phyloP scores from a whole-genome alignment of 2,329 filamentous ascomycete genomes.

The Lasiodiplodia citricola region DNA sequence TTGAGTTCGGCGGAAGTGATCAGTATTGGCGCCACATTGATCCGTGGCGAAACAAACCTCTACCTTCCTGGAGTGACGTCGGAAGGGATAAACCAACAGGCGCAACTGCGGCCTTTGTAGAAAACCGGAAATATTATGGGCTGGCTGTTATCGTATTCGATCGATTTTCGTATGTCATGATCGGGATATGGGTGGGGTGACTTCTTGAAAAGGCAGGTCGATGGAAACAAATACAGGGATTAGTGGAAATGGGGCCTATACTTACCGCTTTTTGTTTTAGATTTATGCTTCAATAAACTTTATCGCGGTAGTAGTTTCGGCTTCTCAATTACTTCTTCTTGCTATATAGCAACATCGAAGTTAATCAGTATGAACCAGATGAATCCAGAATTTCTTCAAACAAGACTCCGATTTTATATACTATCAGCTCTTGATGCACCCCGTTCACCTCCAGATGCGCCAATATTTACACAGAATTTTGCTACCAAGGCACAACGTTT shows the following conservation, averaged over 20 bases:
- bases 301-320: too few species aligned
- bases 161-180: neutral
- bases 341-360: too few species aligned
- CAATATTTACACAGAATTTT: too few species aligned
- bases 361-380: too few species aligned
- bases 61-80: neutral
- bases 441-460: too few species aligned
- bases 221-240: neutral
- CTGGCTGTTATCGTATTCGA: neutral
- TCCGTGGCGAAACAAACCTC: neutral
- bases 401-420: too few species aligned
- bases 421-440: too few species aligned
- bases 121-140: neutral
- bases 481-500: constrained; percentile 32
- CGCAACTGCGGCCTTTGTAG: neutral
- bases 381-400: too few species aligned
- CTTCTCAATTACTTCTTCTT: too few species aligned
- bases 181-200: neutral
- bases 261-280: constrained; percentile 6
- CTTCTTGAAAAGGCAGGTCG: constrained; percentile 1
- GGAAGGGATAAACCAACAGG: neutral
- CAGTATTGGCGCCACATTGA: neutral
- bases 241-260: neutral
- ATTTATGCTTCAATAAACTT: too few species aligned
- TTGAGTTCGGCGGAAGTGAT: neutral